A percentile compares a stretch with the other conserved stretches of the same genome.
Evolutionary conservation across 805 yeast genomes (phyloP).

Genomic region (Cyberlindnera maclurae): DNA sequence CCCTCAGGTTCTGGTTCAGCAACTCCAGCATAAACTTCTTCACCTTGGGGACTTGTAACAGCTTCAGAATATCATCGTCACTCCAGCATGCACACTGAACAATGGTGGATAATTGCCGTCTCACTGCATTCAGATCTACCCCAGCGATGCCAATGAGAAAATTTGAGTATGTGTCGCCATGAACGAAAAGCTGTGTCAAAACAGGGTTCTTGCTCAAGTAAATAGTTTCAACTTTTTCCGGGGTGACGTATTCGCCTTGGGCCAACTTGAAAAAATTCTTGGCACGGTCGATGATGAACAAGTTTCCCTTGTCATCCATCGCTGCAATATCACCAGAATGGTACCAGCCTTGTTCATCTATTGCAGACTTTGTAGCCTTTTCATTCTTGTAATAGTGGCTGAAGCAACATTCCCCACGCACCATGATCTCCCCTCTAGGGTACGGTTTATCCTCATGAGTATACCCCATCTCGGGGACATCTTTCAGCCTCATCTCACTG

Average conservation of each 20-base stretch:
- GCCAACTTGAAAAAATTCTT: conserved; percentile 58
- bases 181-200: conserved; percentile 41
- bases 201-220: conserved; percentile 38
- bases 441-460: conserved; percentile 29
- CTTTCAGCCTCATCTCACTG: conserved; percentile 44
- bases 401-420: conserved; percentile 47
- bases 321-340: conserved; percentile 49
- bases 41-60: conserved; percentile 7
- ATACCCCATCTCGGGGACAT: conserved; percentile 52
- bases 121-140: conserved; percentile 32
- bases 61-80: conserved; percentile 6
- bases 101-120: background rate
- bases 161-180: conserved; percentile 46
- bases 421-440: conserved; percentile 44
- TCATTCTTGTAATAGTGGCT: conserved; percentile 18
- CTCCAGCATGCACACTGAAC: conserved; percentile 4
- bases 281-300: conserved; percentile 52
- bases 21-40: conserved; percentile 5
- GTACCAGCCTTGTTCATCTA: conserved; percentile 48
- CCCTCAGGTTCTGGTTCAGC: conserved; percentile 6
- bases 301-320: conserved; percentile 37
- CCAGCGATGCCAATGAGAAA: conserved; percentile 50
- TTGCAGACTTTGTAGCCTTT: conserved; percentile 16
- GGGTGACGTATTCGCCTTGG: conserved; percentile 52
- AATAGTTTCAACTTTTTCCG: conserved; percentile 55